Base-by-base conservation (phyloP, 768 basidiomycete species). In the Sarcodon sp. region DNA sequence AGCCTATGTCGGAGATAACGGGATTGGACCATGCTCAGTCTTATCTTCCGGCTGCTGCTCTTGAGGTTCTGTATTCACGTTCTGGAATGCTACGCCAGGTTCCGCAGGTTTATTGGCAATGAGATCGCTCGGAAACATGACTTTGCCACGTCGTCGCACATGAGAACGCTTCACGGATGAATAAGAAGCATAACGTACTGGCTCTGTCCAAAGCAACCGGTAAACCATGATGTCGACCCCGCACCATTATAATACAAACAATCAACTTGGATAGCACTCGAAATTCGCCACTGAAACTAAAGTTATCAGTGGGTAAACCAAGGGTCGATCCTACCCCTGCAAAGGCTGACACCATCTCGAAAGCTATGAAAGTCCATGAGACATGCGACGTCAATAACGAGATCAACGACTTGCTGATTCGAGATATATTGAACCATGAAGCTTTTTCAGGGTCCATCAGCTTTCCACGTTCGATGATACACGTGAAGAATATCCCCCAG, bases 241-340 rank as follows among this genome's bases (percentile, higher is more conserved):
- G 76, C 36, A 89, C 75, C 87, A 91, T 89, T 50, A 89, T 79
- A 15, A 73, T 66, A 46, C 77, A 76, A 35, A 88, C 61, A 10
- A 89, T 74, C 4, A 89, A 61, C 60, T 87, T 90, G 2, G 83
- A 85, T 3, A 87, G 59, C 0, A 76, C 73, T 7, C 67, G 64
- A 57, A 86, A 72, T 0, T 76, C 70, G 5, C 85, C 84, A 6
- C 68, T 64, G 50, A 89, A 77, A 0, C 80, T 76, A 55, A 67
- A 80, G 52, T 80, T 80, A 51, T 74, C 73, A 62, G 72, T 59
- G 11, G 69, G 69, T 4, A 82, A 63, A 0, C 86, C 87, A 1
- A 87, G 66, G 57, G 74, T 79, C 34, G 87, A 60, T 0, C 85
- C 87, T 49, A 87, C 78, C 0, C 77, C 77, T 11, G 76, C 80